Base-by-base conservation (phyloP, 176 grass and related monocot genomes). In the Musa troglodytarum region DNA sequence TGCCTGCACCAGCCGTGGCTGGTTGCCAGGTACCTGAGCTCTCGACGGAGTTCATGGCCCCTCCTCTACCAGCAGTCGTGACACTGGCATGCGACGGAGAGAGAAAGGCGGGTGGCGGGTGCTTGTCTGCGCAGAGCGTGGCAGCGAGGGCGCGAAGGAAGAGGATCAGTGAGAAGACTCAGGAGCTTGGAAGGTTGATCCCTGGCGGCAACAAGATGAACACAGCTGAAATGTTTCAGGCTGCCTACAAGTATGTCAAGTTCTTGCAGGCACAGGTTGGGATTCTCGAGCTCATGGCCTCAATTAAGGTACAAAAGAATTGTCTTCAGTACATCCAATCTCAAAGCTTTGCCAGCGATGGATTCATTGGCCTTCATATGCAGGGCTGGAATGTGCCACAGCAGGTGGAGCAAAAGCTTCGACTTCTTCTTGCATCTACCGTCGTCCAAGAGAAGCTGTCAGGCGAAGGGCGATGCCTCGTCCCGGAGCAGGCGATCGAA, bases 181-280 rank as follows among this genome's bases (percentile, higher is more conserved):
- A 85, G 9, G 85, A 88, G 75, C 83, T 96, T 5, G 80, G 78
- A 25, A 82, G 79, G 51, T 70, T 96, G 59, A 88, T 96, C 69
- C 93, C 93, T 50, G 89, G 93, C 0, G 89, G 73, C 2, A 61
- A 78, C 54, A 85, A 52, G 77, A 62, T 92, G 66, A 96, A 90
- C 85, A 96, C 89, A 11, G 93, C 89, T 54, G 87, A 90, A 62
- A 96, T 96, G 93, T 86, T 90, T 64, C 76, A 88, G 17, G 85
- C 75, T 53, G 87, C 83, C 58, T 76, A 12, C 19, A 84, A 86
- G 57, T 83, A 96, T 82, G 78, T 96, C 14, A 90, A 81, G 79
- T 83, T 96, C 75, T 75, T 92, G 66, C 85, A 88, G 78, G 93
- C 93, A 21, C 93, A 92, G 72, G 78, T 90, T 63, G 85, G 87